Base-by-base conservation (phyloP, 139 green algal genomes). In the Volvox africanus region DNA sequence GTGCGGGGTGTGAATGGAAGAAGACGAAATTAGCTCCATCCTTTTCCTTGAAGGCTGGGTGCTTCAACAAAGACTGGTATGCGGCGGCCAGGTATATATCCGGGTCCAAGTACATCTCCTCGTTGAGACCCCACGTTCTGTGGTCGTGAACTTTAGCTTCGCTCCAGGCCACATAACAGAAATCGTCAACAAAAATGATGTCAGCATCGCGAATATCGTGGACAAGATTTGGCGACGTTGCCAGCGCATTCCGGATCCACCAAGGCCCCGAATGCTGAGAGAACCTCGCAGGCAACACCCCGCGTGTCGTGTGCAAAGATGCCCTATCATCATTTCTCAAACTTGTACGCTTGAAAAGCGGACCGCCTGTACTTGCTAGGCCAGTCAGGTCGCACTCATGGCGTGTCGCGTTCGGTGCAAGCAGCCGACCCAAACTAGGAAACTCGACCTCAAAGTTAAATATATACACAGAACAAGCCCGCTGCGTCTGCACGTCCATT, bases 41-140 rank as follows among this genome's bases (percentile, higher is more conserved):
- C 1, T 35, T 62, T 1, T 28, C 1, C 19, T 62, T 36, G 77
- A 82, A 82, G 77, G 77, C 77, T 35, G 77, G 77, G 77, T 82
- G 32, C 77, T 21, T 26, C 17, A 82, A 20, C 2, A 82, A 32
- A 2, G 2, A 28, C 1, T 61, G 33, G 77, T 82, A 82, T 5
- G 77, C 77, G 13, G 20, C 77, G 16, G 1, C 14, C 32, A 84
- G 79, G 21, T 69, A 84, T 2, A 68, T 1, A 68, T 84, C 79
- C 20, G 79, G 79, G 79, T 84, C 79, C n/a, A 84, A 24, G 36
- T 84, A 84, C 21, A 84, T 22, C 20, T 84, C 79, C 37, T 84
- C 79, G 18, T 68, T 50, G 37, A 20, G 32, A 19, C 14, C 37
- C 37, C 37, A 84, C 22, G 6, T 17, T 2, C 37, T 32, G 37